These are phyloP conservation scores for Phaeoacremonium minimum DNA, from an alignment of 2,329 filamentous ascomycete species.

Conservation along the genomic window DNA sequence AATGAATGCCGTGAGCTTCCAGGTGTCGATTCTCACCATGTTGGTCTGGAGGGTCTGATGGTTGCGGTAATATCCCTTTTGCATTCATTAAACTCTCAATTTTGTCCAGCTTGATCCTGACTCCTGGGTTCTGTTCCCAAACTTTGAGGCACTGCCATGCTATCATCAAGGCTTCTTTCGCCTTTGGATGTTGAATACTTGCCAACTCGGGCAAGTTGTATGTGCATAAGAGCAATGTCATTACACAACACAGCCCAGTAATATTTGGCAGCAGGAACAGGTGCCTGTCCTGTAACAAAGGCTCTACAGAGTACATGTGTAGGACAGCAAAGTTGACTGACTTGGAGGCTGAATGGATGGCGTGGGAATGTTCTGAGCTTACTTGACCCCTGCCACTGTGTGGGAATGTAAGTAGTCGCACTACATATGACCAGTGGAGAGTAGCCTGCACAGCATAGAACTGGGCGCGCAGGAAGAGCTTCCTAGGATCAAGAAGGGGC, in stretches of 20 bases:
- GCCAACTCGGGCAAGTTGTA: conserved; percentile 6
- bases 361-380: background rate
- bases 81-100: background rate
- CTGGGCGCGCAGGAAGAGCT: conserved; percentile 12
- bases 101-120: background rate
- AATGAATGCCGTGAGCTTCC: too few species aligned
- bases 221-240: conserved; percentile 11
- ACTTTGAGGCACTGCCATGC: background rate
- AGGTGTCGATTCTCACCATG: too few species aligned
- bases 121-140: background rate
- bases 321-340: conserved; percentile 6
- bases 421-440: conserved; percentile 13
- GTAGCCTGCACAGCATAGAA: conserved; percentile 13
- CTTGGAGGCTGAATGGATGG: background rate
- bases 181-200: conserved; percentile 7
- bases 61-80: too few species aligned
- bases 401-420: conserved; percentile 5
- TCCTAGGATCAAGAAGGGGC: conserved; percentile 9
- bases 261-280: conserved; percentile 13
- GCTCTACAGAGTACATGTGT: conserved; percentile 11
- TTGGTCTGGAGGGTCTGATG: too few species aligned
- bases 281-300: conserved; percentile 11
- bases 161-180: background rate
- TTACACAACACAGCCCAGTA: conserved; percentile 8
- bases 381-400: background rate